Conservation (phyloP, 1,139 yeast species). For the Geotrichum armillariae region DNA sequence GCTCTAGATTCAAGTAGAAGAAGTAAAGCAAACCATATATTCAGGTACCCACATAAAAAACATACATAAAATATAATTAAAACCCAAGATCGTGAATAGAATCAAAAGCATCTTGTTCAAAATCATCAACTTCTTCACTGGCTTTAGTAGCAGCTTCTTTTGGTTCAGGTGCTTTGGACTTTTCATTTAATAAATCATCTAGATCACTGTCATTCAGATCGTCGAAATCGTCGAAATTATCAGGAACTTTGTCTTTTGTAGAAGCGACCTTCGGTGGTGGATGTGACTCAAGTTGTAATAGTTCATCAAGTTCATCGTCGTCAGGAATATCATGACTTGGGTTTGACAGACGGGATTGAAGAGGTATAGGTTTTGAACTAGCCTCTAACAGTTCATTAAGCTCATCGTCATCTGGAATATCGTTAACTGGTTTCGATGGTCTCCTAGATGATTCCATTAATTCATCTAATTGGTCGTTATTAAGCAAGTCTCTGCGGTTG, state of each 20-base stretch:
- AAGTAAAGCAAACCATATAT: too few species aligned
- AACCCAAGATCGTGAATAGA: conserved; percentile 20
- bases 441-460: background rate
- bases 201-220: background rate
- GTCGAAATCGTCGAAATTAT: background rate
- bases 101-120: conserved; percentile 19
- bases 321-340: conserved; percentile 10
- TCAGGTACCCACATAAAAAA: too few species aligned
- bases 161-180: background rate
- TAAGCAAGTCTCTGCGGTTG: background rate
- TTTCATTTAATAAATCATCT: background rate
- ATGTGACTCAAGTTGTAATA: background rate
- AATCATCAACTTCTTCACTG: conserved; percentile 13
- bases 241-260: background rate
- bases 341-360: background rate
- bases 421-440: background rate
- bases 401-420: conserved; percentile 8
- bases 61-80: too few species aligned
- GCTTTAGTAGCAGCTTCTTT: background rate
- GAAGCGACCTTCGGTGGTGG: background rate
- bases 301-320: conserved; percentile 11
- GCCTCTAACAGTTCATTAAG: conserved; percentile 5
- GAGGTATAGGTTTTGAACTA: background rate
- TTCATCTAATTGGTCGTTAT: conserved; percentile 11
- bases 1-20: too few species aligned